Conservation (phyloP, 164 flowering plant genomes). For the Saururus chinensis region DNA sequence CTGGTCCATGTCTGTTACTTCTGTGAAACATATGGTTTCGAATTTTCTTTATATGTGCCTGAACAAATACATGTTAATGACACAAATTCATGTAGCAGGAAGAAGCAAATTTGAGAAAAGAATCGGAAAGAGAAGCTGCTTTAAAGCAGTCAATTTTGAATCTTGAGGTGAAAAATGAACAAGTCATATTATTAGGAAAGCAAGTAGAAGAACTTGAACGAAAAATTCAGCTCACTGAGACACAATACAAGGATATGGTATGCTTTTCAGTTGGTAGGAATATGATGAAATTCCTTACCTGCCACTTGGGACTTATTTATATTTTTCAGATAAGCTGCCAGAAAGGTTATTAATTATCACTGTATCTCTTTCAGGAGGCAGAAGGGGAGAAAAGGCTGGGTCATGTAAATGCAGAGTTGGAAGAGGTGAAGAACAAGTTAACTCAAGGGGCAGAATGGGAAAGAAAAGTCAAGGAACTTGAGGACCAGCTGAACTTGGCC, state of each 20-base stretch:
- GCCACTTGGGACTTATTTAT: not conserved
- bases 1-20: not conserved
- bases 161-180: constrained; percentile 53
- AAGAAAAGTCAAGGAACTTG: constrained; percentile 24
- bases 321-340: not conserved
- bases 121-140: constrained; percentile 39
- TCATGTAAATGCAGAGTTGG: constrained; percentile 16
- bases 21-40: not conserved
- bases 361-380: constrained; percentile 14
- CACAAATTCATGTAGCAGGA: constrained; percentile 29
- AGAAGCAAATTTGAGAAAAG: constrained; percentile 36
- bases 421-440: constrained; percentile 15
- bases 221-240: constrained; percentile 39
- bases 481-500: constrained; percentile 21
- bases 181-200: constrained; percentile 31
- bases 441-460: constrained; percentile 17
- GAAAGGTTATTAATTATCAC: not conserved
- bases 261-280: not conserved
- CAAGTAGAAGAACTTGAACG: constrained; percentile 57
- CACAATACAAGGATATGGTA: constrained; percentile 43
- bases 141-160: constrained; percentile 35
- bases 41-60: not conserved
- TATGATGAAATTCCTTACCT: too few relatives aligned
- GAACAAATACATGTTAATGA: not conserved
- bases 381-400: constrained; percentile 14